A percentile compares a stretch with the other conserved stretches of the same genome.
These are phyloP conservation scores for Aspergillus sojae DNA, from an alignment of 2,329 filamentous ascomycete genomes.

Conservation along the genomic window DNA sequence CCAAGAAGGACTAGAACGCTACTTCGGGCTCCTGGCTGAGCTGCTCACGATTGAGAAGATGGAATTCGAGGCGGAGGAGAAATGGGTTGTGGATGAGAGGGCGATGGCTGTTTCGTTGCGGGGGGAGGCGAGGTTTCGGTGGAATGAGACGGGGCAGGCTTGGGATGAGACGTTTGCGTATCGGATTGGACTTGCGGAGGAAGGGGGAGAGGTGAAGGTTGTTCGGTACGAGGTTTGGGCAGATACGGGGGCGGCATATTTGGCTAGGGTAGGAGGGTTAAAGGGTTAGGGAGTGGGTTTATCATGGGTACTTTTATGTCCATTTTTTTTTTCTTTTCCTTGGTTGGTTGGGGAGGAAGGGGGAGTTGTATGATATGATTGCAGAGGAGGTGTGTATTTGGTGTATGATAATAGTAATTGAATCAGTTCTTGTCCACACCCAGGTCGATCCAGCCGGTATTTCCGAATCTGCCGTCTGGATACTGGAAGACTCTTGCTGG, in stretches of 20 bases:
- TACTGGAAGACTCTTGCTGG: conserved; percentile 51
- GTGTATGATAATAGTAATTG: not conserved
- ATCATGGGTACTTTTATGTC: too few species aligned
- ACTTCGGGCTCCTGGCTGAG: conserved; percentile 39
- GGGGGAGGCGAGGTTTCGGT: conserved; percentile 38
- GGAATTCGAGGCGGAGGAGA: conserved; percentile 37
- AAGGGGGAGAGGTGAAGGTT: conserved; percentile 31
- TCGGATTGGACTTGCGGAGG: conserved; percentile 36
- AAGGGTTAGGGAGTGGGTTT: not conserved
- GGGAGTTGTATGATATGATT: not conserved
- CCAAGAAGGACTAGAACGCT: conserved; percentile 34
- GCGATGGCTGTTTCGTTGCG: conserved; percentile 36
- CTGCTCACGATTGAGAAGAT: conserved; percentile 39
- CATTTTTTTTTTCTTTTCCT: not conserved
- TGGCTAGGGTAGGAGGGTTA: conserved; percentile 35
- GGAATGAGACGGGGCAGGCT: conserved; percentile 36
- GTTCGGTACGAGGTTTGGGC: conserved; percentile 47
- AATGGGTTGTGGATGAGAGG: conserved; percentile 42
- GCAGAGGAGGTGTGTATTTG: not conserved
- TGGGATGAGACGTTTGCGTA: conserved; percentile 49
- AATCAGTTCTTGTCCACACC: not conserved
- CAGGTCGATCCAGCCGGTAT: conserved; percentile 54
- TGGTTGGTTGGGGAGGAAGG: not conserved
- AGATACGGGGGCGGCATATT: conserved; percentile 48
- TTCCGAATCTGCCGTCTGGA: conserved; percentile 48